Base-by-base conservation (phyloP, 768 basidiomycete genomes). In the Kwoniella newhampshirensis region DNA sequence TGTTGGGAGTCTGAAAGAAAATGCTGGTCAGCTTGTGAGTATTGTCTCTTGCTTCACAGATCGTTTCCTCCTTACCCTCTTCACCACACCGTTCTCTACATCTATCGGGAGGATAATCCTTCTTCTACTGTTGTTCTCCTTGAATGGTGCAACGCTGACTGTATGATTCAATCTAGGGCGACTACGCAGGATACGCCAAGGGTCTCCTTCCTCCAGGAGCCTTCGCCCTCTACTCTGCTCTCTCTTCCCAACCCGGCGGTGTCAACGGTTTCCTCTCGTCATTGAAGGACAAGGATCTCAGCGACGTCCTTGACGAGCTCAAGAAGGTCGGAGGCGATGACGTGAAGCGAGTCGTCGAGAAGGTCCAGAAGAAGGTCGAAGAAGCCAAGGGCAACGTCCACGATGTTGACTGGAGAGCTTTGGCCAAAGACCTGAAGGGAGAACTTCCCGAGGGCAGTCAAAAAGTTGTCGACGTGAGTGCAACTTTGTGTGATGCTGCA, bases 311-410 rank as follows among this genome's bases (percentile, higher is more conserved):
- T 18, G 64, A 64, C 39, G 63, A 75, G 53, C 57, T 75, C 44
- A 75, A 75, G 66, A 66, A 70, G 35, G 54, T 56, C 48, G 74
- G 74, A 6, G 68, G 67, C 9, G 71, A 75, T 39, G 74, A 75
- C 18, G 66, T 71, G 20, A 70, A 70, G 60, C 57, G 70, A 12
- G 59, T 72, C 32, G 59, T 74, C 26, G 70, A 68, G 25, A 69
- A 68, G 50, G 70, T 72, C 27, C 70, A 75, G 62, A 59, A 64
- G 46, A 66, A 63, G 30, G 54, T 75, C 26, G 68, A 73, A 62
- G 68, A 72, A 25, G 74, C 74, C 23, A 60, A 62, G 23, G 74
- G 74, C 11, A 70, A 75, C 48, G 62, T 70, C 18, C 35, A 57
- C 52, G 58, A 75, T 39, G 63, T 75, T n/a, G 72, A 75, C 57